phyloP scores from a whole-genome alignment of 2,329 filamentous ascomycete genomes.

The Xylariaceae sp. region DNA sequence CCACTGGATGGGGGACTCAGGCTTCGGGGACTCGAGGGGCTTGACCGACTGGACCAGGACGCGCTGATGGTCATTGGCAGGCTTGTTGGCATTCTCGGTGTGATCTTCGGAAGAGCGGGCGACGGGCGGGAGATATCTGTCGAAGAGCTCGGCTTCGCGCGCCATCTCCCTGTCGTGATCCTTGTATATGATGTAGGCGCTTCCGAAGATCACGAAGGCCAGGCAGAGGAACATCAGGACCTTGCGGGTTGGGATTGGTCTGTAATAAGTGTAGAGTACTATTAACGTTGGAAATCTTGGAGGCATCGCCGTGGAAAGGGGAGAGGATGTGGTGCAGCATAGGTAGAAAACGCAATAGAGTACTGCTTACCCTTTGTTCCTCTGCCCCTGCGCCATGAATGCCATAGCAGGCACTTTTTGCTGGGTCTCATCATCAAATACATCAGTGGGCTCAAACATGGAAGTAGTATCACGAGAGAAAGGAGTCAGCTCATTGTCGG shows the following conservation, averaged over 20 bases:
- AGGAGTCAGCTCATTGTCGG: too few species aligned
- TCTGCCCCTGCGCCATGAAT: conserved; percentile 8
- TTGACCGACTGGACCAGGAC: neutral
- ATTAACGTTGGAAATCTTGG: conserved; percentile 23
- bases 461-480: too few species aligned
- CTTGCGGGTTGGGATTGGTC: conserved; percentile 23
- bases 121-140: conserved; percentile 24
- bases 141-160: conserved; percentile 12
- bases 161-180: conserved; percentile 12
- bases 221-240: conserved; percentile 18
- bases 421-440: neutral
- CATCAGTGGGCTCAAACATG: too few species aligned
- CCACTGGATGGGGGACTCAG: conserved; percentile 22
- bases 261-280: conserved; percentile 15
- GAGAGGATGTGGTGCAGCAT: neutral
- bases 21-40: too few species aligned
- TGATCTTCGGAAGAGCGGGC: conserved; percentile 14
- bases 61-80: conserved; percentile 3
- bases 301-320: neutral
- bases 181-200: conserved; percentile 21
- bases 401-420: conserved; percentile 14
- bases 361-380: too few species aligned
- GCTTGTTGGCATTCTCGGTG: too few species aligned
- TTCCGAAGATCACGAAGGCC: conserved; percentile 18
- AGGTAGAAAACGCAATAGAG: neutral